Evolutionary conservation across 441 rosid species (phyloP).

Genomic region (Pelargonium cotyledonis): DNA sequence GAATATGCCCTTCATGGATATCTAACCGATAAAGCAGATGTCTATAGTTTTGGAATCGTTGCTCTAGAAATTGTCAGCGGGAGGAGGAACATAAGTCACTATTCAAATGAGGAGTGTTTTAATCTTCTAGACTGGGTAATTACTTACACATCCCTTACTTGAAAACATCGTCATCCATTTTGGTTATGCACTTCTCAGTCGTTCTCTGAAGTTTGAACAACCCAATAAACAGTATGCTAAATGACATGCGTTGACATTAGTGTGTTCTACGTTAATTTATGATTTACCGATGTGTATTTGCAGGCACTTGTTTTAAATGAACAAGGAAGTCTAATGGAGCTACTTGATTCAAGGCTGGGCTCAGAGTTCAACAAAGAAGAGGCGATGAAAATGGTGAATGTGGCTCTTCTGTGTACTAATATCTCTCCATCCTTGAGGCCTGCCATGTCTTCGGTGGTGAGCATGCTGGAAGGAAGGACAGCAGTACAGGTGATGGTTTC

Average conservation of each 20-base stretch:
- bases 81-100: constrained; percentile 26
- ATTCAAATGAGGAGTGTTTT: constrained; percentile 23
- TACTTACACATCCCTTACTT: neutral
- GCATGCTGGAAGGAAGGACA: constrained; percentile 58
- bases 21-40: constrained; percentile 45
- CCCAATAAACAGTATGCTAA: too few relatives aligned
- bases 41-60: constrained; percentile 44
- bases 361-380: constrained; percentile 41
- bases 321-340: constrained; percentile 35
- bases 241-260: too few relatives aligned
- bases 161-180: too few relatives aligned
- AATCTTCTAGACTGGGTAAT: constrained; percentile 46
- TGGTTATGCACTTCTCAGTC: too few relatives aligned
- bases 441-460: constrained; percentile 55
- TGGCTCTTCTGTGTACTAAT: constrained; percentile 51
- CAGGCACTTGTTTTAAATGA: constrained; percentile 49
- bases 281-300: neutral
- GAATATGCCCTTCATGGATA: constrained; percentile 44
- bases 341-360: constrained; percentile 49
- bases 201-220: too few relatives aligned
- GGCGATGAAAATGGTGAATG: constrained; percentile 41
- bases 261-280: too few relatives aligned
- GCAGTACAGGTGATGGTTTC: constrained; percentile 26
- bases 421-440: constrained; percentile 45
- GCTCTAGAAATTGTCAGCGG: constrained; percentile 42